These are phyloP conservation scores for Jasminum sambac DNA, from an alignment of 257 asterid genomes.

Conservation along the genomic window DNA sequence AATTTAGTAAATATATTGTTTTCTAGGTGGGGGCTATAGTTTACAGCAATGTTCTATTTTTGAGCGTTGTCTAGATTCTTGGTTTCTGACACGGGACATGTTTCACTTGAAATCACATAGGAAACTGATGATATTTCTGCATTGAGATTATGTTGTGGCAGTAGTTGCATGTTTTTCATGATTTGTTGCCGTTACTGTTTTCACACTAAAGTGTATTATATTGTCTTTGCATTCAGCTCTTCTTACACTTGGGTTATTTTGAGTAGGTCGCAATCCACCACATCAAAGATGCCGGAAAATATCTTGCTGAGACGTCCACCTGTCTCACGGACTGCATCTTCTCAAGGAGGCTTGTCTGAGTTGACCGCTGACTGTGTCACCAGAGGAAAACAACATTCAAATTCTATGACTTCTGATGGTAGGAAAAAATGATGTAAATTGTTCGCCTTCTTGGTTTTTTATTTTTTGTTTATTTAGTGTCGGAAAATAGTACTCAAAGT, in stretches of 20 bases:
- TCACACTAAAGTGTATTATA: neutral
- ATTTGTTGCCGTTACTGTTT: slow-evolving; percentile 13
- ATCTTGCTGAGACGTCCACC: slow-evolving; percentile 82
- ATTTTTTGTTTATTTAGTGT: neutral
- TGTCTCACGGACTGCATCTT: slow-evolving; percentile 57
- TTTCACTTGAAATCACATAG: neutral
- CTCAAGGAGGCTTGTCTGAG: slow-evolving; percentile 67
- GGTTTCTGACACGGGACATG: neutral
- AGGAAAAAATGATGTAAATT: slow-evolving; percentile 6
- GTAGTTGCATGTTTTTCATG: neutral
- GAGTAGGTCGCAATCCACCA: slow-evolving; percentile 39
- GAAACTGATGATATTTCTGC: neutral
- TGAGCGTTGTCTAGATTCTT: neutral
- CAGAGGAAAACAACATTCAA: slow-evolving; percentile 48
- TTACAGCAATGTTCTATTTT: neutral
- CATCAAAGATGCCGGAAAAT: slow-evolving; percentile 61
- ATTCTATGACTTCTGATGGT: slow-evolving; percentile 59
- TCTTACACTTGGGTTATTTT: slow-evolving; percentile 17
- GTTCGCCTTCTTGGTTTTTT: neutral
- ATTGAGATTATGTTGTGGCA: neutral
- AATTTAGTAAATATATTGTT: neutral
- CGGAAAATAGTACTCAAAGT: neutral
- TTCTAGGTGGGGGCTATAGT: neutral
- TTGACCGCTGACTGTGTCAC: slow-evolving; percentile 42
- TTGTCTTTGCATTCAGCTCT: neutral